Conservation (phyloP, 108 stramenopile species). For the Pseudonitzschia multistriata region DNA sequence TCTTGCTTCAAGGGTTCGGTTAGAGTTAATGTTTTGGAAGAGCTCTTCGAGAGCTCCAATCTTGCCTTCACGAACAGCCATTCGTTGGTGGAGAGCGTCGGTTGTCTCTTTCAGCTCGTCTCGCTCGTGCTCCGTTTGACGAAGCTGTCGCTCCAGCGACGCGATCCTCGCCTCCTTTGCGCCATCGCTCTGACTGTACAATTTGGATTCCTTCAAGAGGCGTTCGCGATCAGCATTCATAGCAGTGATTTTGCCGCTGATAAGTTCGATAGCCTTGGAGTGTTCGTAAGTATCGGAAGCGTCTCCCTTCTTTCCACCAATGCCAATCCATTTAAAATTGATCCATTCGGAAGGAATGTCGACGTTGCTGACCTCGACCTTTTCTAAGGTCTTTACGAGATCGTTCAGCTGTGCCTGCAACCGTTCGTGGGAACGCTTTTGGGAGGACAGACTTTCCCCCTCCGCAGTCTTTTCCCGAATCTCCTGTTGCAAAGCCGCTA, state of each 20-base stretch:
- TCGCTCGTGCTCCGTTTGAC: not conserved
- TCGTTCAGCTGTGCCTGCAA: not conserved
- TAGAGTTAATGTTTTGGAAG: slow-evolving; percentile 16
- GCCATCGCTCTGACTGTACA: not conserved
- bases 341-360: slow-evolving; percentile 7
- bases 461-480: not conserved
- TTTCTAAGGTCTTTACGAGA: not conserved
- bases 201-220: not conserved
- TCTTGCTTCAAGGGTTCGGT: not conserved
- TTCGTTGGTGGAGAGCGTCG: not conserved
- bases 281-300: not conserved
- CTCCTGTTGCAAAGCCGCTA: not conserved
- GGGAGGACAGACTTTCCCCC: not conserved
- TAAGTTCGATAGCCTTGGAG: not conserved
- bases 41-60: slow-evolving; percentile 14
- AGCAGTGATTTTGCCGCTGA: slow-evolving; percentile 3
- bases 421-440: not conserved
- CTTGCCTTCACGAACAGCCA: slow-evolving; percentile 12
- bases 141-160: not conserved
- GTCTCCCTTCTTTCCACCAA: not conserved
- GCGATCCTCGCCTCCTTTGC: not conserved
- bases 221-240: slow-evolving; percentile 13
- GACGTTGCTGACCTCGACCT: not conserved
- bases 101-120: not conserved
- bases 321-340: not conserved